Evolutionary conservation across 2,329 filamentous ascomycete genomes (phyloP).

Genomic region (Decorospora gaudefroyi): DNA sequence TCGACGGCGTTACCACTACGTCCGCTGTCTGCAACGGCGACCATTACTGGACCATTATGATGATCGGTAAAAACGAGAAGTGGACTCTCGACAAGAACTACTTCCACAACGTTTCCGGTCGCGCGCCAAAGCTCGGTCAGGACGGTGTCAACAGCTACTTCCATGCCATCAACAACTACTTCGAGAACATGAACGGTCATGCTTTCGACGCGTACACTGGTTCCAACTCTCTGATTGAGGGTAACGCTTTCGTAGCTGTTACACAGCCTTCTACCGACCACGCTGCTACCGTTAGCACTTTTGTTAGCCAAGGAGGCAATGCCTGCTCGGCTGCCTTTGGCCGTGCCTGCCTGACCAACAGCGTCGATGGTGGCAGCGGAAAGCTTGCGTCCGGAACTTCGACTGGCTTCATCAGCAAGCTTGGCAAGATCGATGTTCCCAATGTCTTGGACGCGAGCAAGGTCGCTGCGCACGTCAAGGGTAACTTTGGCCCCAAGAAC

Average conservation of each 20-base stretch:
- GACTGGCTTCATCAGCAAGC: slow-evolving; percentile 18
- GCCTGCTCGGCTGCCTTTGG: slow-evolving; percentile 25
- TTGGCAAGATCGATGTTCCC: slow-evolving; percentile 20
- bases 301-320: slow-evolving; percentile 35
- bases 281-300: slow-evolving; percentile 33
- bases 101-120: slow-evolving; percentile 53
- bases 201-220: slow-evolving; percentile 50
- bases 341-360: slow-evolving; percentile 26
- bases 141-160: slow-evolving; percentile 33
- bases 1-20: slow-evolving; percentile 52
- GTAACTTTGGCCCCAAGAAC: slow-evolving; percentile 26
- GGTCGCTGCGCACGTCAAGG: slow-evolving; percentile 29
- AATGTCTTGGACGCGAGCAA: slow-evolving; percentile 19
- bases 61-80: slow-evolving; percentile 49
- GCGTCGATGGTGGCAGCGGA: slow-evolving; percentile 26
- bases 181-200: slow-evolving; percentile 49
- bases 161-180: slow-evolving; percentile 38
- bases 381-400: slow-evolving; percentile 19
- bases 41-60: slow-evolving; percentile 55
- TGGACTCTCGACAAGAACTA: slow-evolving; percentile 54
- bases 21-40: slow-evolving; percentile 53
- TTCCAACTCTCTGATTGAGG: slow-evolving; percentile 46
- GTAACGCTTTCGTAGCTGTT: slow-evolving; percentile 53
- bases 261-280: slow-evolving; percentile 46
- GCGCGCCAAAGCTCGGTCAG: slow-evolving; percentile 51